Base-by-base conservation (phyloP, 208 protist genomes). In the Trypanosomatidae sp. region DNA sequence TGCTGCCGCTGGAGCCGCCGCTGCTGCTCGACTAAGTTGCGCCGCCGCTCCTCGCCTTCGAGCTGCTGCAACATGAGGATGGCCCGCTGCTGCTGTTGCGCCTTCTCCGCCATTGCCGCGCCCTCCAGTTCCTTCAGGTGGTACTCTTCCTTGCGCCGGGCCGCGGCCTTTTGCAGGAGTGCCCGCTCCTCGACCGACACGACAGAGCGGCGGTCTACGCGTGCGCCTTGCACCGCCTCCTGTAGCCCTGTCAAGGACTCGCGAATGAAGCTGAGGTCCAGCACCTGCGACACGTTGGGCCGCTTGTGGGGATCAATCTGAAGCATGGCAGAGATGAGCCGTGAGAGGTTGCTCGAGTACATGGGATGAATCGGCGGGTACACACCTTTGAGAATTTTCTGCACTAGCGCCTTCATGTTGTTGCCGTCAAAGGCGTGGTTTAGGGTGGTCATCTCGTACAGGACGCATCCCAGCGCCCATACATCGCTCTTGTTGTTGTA, bases 401-500 rank as follows among this genome's bases (percentile, higher is more conserved):
- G 90, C 52, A 97, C 91, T 19, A 98, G 85, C 44, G 88, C 78
- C 73, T 96, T 96, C 87, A 97, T 90, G 74, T 95, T 96, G 71
- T 69, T 94, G 68, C 90, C 94, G 78, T 95, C 90, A 74, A 96
- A 97, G 64, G 94, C 89, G 72, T 94, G 88, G 47, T 86, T 93
- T 10, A 97, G 91, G n/a, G 91, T 96, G 8, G 91, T 84, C 73
- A 97, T 83, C 80, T 97, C 93, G 75, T 97, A 97, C 50, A 97
- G 76, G 74, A 97, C 90, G 62, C 91, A 95, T 25, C 93, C 93
- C 15, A 97, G 85, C 3, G 94, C 92, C 95, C 95, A 98, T 13
- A 97, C 86, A 83, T 99, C 95, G 72, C 89, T 94, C 84, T 98
- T 97, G 76, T 93, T 93, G 80, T 98, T 98, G 93, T 98, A 98